Evolutionary conservation across 2,329 filamentous ascomycete species (phyloP).

Genomic region (Trichoderma breve): DNA sequence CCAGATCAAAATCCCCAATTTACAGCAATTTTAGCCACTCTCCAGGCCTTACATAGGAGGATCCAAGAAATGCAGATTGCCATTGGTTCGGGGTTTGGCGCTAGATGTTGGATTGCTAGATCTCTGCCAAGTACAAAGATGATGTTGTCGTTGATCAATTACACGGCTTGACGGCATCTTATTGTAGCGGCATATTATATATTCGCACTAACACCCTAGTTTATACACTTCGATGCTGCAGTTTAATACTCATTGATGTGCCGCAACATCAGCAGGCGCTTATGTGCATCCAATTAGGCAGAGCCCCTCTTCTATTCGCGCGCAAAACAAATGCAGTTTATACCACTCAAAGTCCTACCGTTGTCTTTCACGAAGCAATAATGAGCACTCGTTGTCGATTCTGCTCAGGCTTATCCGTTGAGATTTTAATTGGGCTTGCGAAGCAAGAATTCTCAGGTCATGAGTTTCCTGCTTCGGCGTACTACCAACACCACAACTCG

Average conservation of each 20-base stretch:
- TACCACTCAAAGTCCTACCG: background rate
- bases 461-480: conserved; percentile 1
- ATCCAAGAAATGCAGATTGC: background rate
- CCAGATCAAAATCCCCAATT: background rate
- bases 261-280: background rate
- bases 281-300: background rate
- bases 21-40: background rate
- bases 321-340: background rate
- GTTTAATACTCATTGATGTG: background rate
- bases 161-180: no score
- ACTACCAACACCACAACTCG: conserved; percentile 9
- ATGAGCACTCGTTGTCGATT: background rate
- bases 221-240: background rate
- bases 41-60: no score
- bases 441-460: background rate
- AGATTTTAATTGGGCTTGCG: background rate
- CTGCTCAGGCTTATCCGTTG: background rate
- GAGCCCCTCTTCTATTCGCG: background rate
- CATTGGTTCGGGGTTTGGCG: background rate
- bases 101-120: no score
- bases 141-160: no score
- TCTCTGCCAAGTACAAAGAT: no score
- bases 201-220: background rate
- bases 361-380: background rate
- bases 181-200: background rate